Evolutionary conservation across 2,329 filamentous ascomycete genomes (phyloP), one percentile per base, ranked within the genome.

Genomic region (Aspergillus sp.): DNA sequence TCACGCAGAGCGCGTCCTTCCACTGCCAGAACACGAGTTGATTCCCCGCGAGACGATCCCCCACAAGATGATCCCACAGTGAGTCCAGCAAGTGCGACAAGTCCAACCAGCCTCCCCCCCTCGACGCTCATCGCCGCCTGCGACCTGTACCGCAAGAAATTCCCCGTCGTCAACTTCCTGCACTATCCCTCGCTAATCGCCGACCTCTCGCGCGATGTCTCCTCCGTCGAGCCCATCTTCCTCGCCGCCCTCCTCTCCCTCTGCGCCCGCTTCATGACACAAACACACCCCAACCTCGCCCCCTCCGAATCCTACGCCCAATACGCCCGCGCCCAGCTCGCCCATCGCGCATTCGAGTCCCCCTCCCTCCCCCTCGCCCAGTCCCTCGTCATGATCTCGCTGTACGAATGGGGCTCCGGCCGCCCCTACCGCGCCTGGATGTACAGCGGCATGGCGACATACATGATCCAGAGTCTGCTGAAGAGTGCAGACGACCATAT

Each of bases 381-480:
- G 50, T 73, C 72, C 0, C 59, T 73, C 11, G 72, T 74, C 4
- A 74, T 74, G 64, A 64, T 74, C 14, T 67, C 70, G 0, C 66
- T 74, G 19, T 74, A 74, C 41, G 72, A 74, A 57, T 74, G 72
- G 72, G 72, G 72, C 0, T 68, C 69, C 3, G 71, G 71, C 8
- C 68, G 67, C 4, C 70, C 72, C 3, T 74, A 74, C 56, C 70
- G 72, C 44, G 72, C 72, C 2, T 74, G 72, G 72, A 74, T 74
- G 72, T 74, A 74, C 53, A 74, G 72, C 46, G 72, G 72, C 15
- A 74, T 74, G 72, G 72, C 72, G 6, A 74, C 72, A 0, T 74
- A 74, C 41, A 74, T 74, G 72, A 73, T 74, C 14, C 72, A 74
- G 52, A 73, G 70, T 1, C 64, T 74, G 15, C 56, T 74, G 3